Evolutionary conservation across 2,329 filamentous ascomycete species (phyloP), one percentile per base, ranked within the genome.

Genomic region (Colletotrichum endophyticum): DNA sequence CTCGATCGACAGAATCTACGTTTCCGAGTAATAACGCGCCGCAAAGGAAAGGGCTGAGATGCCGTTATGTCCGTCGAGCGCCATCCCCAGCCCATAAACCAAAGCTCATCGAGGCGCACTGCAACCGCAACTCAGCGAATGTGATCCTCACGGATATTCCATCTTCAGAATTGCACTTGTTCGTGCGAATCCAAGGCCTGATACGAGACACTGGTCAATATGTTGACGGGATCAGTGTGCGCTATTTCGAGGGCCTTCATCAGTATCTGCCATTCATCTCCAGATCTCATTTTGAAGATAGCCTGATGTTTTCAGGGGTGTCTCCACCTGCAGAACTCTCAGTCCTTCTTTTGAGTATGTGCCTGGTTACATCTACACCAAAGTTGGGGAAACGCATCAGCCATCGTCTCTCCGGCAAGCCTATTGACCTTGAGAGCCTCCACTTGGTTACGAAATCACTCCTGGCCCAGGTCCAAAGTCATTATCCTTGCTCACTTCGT

Each of bases 221-320:
- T 28, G 4, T 27, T 5, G 25, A 59, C 56, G 22, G 16, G 13
- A 28, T 28, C 22, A 59, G 56, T 8, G 16, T 28, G 25, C 8
- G 25, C 56, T 59, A 59, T 59, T 59, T 27, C 57, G 77, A 80
- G 30, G 78, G 81, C 8, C 61, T 84, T 11, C 80, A 84, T 67
- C 59, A 66, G 5, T 80, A 78, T 32, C 61, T 83, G 1, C 82
- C 81, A 30, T 78, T 84, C 32, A 77, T 84, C 62, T 83, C 82
- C 3, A 79, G 79, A 8, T 63, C 70, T n/a, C 80, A 78, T 22
- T 82, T 84, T 69, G 78, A 83, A 25, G 70, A 78, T 13, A 77
- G 66, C 5, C 74, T 84, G 8, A 68, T 80, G 19, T 53, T 53
- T 53, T 53, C 44, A 53, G 44, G 44, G 44, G 44, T 13, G 44